Base-by-base conservation (phyloP, 2,329 filamentous ascomycete species). In the Pseudogymnoascus sp. region DNA sequence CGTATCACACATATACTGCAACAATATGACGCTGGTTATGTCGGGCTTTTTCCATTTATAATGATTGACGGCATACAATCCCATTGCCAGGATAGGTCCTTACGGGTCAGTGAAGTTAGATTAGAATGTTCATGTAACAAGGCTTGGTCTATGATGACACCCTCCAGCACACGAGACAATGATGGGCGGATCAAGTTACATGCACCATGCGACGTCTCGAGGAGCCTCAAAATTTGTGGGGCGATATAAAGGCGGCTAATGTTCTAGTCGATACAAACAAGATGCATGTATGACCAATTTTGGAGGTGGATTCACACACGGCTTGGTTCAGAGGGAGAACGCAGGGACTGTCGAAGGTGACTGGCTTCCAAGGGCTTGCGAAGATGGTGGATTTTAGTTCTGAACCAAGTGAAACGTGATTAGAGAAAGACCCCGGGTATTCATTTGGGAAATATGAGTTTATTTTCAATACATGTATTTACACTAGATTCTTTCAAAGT, bases 211-310 rank as follows among this genome's bases (percentile, higher is more conserved):
- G 9, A 33, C 7, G 9, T 33, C 30, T 33, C 9, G 4, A 33
- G 2, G 30, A 2, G 9, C 2, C 30, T 33, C 7, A 11, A 22
- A 60, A 69, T 38, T 43, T 68, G 18, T 70, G 67, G 67, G 64
- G 67, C 9, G 66, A 69, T 65, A 65, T 57, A 9, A 67, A 68
- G 41, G 38, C 66, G 30, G 66, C 60, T 5, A 68, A 68, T 61
- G 39, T 68, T n/a, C 33, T 70, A 22, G 64, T 70, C 47, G 63
- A 67, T 37, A 30, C 57, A 35, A 59, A 59, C 25, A 62, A 60
- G 33, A 66, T 43, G 67, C 64, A 37, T 65, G 62, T 62, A 30
- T 70, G 18, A 64, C 69, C 57, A 64, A 70, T 63, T 69, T 71
- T 61, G 66, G 65, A n/a, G 67, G 67, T 20, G 62, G 65, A 1